Conservation (phyloP, 371 early-diverging fungal species). For the Mucor circinelloides region DNA sequence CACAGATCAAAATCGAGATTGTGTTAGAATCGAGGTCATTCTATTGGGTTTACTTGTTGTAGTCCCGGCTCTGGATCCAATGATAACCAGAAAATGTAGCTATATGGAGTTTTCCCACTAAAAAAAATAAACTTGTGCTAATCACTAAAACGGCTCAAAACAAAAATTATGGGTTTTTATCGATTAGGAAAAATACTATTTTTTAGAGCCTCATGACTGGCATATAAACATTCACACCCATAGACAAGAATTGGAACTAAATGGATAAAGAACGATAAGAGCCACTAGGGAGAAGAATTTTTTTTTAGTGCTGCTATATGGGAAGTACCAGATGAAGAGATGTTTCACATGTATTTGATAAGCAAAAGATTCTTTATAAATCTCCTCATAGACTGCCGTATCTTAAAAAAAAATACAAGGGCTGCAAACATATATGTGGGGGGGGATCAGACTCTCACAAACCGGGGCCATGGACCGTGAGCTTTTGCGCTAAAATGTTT, state of each 20-base stretch:
- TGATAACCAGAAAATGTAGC: not conserved
- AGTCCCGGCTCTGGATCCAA: not conserved
- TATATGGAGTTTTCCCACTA: not conserved
- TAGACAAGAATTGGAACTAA: not conserved
- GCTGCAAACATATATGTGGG: not conserved
- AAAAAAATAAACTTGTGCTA: not conserved
- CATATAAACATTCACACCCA: too few relatives aligned
- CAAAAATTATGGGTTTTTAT: not conserved
- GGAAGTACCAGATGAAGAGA: not conserved
- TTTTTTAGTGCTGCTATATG: not conserved
- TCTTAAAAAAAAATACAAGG: not conserved
- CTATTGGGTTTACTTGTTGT: not conserved
- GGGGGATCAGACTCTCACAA: not conserved
- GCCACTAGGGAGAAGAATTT: too few relatives aligned
- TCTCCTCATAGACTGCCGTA: too few relatives aligned
- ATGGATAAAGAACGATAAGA: not conserved
- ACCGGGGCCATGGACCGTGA: not conserved
- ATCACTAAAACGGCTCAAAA: not conserved
- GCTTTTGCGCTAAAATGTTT: not conserved
- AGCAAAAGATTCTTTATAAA: not conserved
- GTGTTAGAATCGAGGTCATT: not conserved
- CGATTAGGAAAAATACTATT: not conserved
- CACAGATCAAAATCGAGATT: not conserved
- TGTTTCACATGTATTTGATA: not conserved
- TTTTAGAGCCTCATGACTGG: not conserved